A percentile compares a stretch with the other conserved stretches of the same genome.
Conservation (phyloP, 306 rosid species). For the Rosa persica region DNA sequence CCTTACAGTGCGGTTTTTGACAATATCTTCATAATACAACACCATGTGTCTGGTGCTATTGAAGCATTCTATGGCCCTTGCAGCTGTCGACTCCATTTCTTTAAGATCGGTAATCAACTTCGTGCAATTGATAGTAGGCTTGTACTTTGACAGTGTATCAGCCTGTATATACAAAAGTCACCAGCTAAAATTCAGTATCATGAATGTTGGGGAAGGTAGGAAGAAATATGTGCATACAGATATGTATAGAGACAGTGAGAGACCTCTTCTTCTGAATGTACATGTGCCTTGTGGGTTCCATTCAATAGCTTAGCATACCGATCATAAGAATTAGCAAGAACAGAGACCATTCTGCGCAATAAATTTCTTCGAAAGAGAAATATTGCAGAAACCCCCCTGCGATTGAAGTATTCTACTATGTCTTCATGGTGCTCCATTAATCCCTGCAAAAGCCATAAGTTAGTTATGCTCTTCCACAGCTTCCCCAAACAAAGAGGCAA, state of each 20-base stretch:
- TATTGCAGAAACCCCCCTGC: constrained; percentile 68
- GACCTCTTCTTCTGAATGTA: constrained; percentile 84
- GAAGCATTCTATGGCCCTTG: constrained; percentile 63
- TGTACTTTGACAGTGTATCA: constrained; percentile 70
- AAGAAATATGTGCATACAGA: not conserved
- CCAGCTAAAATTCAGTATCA: constrained; percentile 24
- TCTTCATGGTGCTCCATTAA: constrained; percentile 75
- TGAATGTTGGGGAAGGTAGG: not conserved
- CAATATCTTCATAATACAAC: constrained; percentile 78
- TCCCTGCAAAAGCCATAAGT: constrained; percentile 56
- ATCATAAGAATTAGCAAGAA: constrained; percentile 89
- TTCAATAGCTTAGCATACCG: constrained; percentile 86
- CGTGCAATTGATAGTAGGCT: constrained; percentile 64
- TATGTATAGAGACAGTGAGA: constrained; percentile 15
- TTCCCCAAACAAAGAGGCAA: not conserved
- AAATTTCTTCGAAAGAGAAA: constrained; percentile 83
- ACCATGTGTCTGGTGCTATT: constrained; percentile 76
- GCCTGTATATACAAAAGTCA: constrained; percentile 49
- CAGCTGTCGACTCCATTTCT: constrained; percentile 60
- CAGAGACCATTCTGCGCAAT: constrained; percentile 72
- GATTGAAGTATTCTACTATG: constrained; percentile 74
- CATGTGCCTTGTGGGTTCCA: constrained; percentile 94
- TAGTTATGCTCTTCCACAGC: constrained; percentile 20
- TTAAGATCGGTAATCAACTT: constrained; percentile 59
- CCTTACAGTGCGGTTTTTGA: constrained; percentile 68